Conservation (phyloP, 352 stramenopile species). For the Phytopythium ostracodes region DNA sequence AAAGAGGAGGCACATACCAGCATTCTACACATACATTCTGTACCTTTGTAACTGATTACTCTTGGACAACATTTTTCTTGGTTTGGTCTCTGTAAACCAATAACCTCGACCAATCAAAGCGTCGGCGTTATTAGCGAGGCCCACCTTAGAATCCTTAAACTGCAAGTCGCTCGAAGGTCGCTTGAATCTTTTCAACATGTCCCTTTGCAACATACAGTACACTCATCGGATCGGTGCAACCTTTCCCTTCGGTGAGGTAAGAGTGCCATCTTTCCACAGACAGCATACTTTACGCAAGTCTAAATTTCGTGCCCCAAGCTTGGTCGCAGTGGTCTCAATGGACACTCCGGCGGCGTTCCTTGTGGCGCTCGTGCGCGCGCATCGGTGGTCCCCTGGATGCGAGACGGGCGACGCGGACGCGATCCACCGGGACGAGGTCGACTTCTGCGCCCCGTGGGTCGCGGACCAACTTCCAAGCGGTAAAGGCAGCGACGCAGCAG, state of each 20-base stretch:
- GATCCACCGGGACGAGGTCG: slow-evolving; percentile 21
- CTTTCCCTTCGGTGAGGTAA: no score
- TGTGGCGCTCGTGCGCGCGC: slow-evolving; percentile 20
- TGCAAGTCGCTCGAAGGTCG: neutral
- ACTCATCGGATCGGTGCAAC: no score
- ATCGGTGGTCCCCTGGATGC: slow-evolving; percentile 10
- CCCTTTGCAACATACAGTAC: neutral
- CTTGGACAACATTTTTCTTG: no score
- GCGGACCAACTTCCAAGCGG: neutral
- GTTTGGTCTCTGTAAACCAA: no score
- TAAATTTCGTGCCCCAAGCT: neutral
- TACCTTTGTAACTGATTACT: no score
- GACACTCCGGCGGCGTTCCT: neutral
- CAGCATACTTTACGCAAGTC: neutral
- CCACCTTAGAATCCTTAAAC: neutral
- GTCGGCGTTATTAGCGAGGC: no score
- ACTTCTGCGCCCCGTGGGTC: slow-evolving; percentile 15
- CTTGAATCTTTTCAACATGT: neutral
- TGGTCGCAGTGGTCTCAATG: neutral
- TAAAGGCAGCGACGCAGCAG: neutral
- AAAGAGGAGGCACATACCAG: no score
- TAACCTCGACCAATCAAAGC: no score
- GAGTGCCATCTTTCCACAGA: no score
- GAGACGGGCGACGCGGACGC: neutral
- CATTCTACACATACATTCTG: no score